These are phyloP conservation scores for Aspergillus biplanus DNA, from an alignment of 495 filamentous ascomycete species.

Conservation along the genomic window DNA sequence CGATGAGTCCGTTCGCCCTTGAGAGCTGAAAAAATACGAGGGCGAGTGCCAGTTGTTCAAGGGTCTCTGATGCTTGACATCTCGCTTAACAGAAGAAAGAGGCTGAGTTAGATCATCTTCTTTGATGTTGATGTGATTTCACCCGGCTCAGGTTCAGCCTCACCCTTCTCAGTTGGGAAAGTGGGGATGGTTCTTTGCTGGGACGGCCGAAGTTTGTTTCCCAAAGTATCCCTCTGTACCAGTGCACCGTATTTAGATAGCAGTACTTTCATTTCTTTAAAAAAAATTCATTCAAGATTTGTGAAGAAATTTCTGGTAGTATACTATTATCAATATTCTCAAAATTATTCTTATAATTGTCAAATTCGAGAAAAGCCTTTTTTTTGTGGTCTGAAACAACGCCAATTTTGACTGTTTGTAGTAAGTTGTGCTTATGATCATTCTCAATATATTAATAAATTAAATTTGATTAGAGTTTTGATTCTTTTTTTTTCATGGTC, in stretches of 20 bases:
- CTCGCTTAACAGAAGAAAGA: background rate
- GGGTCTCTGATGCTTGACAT: background rate
- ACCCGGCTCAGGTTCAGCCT: slow-evolving; percentile 5
- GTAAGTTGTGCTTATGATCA: slow-evolving; percentile 4
- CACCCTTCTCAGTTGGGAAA: background rate
- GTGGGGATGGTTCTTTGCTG: slow-evolving; percentile 5
- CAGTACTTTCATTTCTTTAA: no score
- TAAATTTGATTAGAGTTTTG: slow-evolving; percentile 6
- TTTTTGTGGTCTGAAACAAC: background rate
- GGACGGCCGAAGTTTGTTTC: background rate
- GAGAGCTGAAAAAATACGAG: no score
- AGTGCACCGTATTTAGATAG: background rate
- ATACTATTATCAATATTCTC: no score
- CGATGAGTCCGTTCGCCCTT: background rate
- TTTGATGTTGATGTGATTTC: slow-evolving; percentile 8
- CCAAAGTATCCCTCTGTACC: background rate
- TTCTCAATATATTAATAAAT: slow-evolving; percentile 6
- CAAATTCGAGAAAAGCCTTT: background rate
- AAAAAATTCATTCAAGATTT: no score
- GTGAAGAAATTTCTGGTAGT: no score
- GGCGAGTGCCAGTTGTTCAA: background rate
- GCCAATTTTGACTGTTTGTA: background rate
- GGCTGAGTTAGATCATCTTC: background rate
- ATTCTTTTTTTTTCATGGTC: slow-evolving; percentile 2
- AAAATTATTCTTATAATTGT: no score